A percentile compares a stretch with the other conserved stretches of the same genome.
phyloP scores from a whole-genome alignment of 2,329 filamentous ascomycete species.

The Triangularia verruculosa region DNA sequence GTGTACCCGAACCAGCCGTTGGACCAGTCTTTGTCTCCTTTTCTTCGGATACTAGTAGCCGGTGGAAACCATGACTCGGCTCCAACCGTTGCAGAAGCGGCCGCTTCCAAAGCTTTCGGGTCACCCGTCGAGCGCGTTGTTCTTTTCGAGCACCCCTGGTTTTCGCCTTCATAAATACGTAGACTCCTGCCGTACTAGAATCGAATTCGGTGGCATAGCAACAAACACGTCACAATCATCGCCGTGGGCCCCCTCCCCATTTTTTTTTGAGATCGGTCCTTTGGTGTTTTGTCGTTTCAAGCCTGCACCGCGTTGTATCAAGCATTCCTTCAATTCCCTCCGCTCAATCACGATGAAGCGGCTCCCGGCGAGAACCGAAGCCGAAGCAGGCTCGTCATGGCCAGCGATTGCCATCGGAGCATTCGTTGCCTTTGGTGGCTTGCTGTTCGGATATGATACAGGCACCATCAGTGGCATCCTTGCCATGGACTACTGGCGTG shows the following conservation, averaged over 20 bases:
- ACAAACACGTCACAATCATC: not conserved
- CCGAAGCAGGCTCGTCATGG: constrained; percentile 17
- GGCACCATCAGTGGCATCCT: constrained; percentile 27
- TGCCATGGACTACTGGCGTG: constrained; percentile 44
- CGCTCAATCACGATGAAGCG: not conserved
- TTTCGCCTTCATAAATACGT: not conserved
- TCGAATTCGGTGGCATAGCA: not conserved
- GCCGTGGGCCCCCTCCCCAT: not conserved
- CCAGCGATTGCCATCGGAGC: constrained; percentile 23
- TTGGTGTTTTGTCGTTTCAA: no score
- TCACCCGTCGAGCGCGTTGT: not conserved
- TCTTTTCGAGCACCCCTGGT: not conserved
- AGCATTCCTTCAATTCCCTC: not conserved
- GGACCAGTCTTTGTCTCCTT: no score
- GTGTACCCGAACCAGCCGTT: no score
- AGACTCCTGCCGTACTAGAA: not conserved
- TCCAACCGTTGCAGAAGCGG: not conserved
- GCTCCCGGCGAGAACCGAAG: not conserved
- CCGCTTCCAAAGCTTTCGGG: not conserved
- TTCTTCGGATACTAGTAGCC: not conserved
- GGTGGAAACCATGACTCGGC: not conserved
- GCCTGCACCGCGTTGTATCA: no score
- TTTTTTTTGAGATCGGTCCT: no score
- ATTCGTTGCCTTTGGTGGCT: constrained; percentile 26
- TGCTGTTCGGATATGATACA: constrained; percentile 27